Base-by-base conservation (phyloP, 2,329 filamentous ascomycete genomes). In the Pseudogymnoascus sp. region DNA sequence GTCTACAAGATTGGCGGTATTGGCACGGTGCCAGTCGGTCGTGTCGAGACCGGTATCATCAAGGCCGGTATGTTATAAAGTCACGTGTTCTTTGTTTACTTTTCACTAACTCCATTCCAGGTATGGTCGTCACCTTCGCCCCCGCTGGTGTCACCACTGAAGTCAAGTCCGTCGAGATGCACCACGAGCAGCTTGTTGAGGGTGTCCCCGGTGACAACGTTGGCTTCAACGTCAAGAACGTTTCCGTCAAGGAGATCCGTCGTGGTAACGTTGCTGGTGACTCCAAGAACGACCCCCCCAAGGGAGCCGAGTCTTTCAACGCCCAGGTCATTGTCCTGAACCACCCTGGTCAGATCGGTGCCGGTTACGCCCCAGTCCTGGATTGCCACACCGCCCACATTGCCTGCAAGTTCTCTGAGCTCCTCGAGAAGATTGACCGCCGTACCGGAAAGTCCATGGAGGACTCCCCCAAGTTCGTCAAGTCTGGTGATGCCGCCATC, bases 211-310 rank as follows among this genome's bases (percentile, higher is more conserved):
- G 94, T 88, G 94, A 99, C 91, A 99, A 99, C 86, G 94, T 99
- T 80, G 94, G 94, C 75, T 99, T 99, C 92, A 99, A 99, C 91
- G 93, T 99, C 84, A 99, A 99, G 92, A 99, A 99, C 94, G 94
- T 99, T 76, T 97, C 94, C 81, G 94, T 99, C 84, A 99, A 99
- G 92, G 94, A 99, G 81, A 96, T 99, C 78, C 94, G 94, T 83
- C 94, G 94, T 96, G 94, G 94, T 78, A 97, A 99, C 89, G 94
- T 99, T 74, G 90, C 90, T 76, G 91, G 92, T 91, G 94, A 99
- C 91, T 93, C 91, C 87, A 99, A 99, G 92, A 95, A 96, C 86
- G 94, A 99, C 84, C 94, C 94, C 74, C 91, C 94, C 70, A 78
- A 82, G 78, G 94, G 85, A 76, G 87, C 86, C 76, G 92, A 93